These are phyloP conservation scores for Leptographium wingfieldii DNA, from an alignment of 2,329 filamentous ascomycete species.

Conservation along the genomic window DNA sequence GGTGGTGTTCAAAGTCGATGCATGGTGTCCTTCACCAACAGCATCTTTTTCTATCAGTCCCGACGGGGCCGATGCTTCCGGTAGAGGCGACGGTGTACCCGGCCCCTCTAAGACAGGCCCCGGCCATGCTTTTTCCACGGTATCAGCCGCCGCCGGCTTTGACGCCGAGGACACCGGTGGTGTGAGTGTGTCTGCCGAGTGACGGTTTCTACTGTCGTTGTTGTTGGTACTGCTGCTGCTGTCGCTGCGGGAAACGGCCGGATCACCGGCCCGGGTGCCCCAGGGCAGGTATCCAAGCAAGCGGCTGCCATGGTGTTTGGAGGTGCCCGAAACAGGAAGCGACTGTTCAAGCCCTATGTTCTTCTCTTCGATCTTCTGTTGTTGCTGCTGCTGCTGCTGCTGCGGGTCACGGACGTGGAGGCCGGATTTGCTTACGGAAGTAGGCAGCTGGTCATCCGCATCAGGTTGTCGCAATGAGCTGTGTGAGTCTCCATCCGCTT, in stretches of 20 bases:
- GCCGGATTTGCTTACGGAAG: slow-evolving; percentile 14
- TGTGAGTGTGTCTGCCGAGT: not conserved
- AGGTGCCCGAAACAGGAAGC: not conserved
- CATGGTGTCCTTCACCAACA: not conserved
- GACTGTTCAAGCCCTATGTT: not conserved
- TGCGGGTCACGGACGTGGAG: not conserved
- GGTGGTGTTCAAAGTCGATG: not conserved
- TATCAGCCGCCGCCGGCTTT: slow-evolving; percentile 25
- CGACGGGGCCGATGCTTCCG: not conserved
- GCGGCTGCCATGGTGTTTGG: slow-evolving; percentile 7
- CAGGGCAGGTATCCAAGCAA: not conserved
- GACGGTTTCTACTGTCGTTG: not conserved
- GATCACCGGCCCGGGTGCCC: not conserved
- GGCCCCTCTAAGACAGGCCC: slow-evolving; percentile 41
- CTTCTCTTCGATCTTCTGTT: slow-evolving; percentile 2
- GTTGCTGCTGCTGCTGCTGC: slow-evolving; percentile 2
- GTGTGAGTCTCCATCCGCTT: slow-evolving; percentile 39
- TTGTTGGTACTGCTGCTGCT: not conserved
- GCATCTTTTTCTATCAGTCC: not conserved
- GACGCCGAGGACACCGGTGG: slow-evolving; percentile 4
- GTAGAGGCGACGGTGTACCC: slow-evolving; percentile 2
- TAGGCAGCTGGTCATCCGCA: slow-evolving; percentile 19
- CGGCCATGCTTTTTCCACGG: slow-evolving; percentile 39
- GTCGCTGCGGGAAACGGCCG: not conserved
- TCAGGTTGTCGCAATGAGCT: slow-evolving; percentile 24